Evolutionary conservation across 2,329 filamentous ascomycete genomes (phyloP).

Genomic region (Arthrobotrys sinensis): DNA sequence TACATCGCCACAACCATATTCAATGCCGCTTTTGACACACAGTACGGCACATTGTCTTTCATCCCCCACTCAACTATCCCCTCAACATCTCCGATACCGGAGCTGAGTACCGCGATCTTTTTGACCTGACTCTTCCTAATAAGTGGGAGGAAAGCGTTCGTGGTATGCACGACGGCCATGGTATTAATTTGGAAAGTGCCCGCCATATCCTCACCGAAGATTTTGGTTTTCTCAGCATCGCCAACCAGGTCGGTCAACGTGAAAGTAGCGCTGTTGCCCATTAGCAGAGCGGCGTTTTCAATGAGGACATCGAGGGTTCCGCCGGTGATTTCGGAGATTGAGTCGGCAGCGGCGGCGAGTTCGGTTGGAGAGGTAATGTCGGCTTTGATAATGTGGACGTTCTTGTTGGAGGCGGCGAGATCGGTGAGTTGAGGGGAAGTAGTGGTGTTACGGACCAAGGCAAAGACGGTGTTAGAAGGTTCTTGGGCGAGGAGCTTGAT

Average conservation of each 20-base stretch:
- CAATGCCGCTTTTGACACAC: slow-evolving; percentile 68
- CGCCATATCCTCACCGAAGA: slow-evolving; percentile 15
- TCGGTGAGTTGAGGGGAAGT: slow-evolving; percentile 64
- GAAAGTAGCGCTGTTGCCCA: not conserved
- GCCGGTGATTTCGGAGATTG: slow-evolving; percentile 66
- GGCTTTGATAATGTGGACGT: slow-evolving; percentile 67
- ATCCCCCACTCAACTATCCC: slow-evolving; percentile 64
- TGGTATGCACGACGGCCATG: slow-evolving; percentile 65
- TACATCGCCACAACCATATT: slow-evolving; percentile 69
- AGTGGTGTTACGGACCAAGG: slow-evolving; percentile 67
- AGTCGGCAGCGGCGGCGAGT: slow-evolving; percentile 66
- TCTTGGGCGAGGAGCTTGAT: slow-evolving; percentile 39
- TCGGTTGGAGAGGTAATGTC: slow-evolving; percentile 66
- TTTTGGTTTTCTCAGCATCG: slow-evolving; percentile 10
- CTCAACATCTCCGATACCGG: slow-evolving; percentile 66
- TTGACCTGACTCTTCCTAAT: slow-evolving; percentile 67
- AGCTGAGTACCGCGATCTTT: slow-evolving; percentile 69
- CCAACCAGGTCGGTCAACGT: slow-evolving; percentile 37
- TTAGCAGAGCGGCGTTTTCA: slow-evolving; percentile 66
- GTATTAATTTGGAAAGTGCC: slow-evolving; percentile 62
- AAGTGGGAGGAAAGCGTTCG: slow-evolving; percentile 68
- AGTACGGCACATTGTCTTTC: slow-evolving; percentile 65
- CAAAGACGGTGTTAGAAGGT: slow-evolving; percentile 67
- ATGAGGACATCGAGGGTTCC: slow-evolving; percentile 69
- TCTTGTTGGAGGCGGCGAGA: slow-evolving; percentile 64